A percentile compares a stretch with the other conserved stretches of the same genome.
phyloP scores from a whole-genome alignment of 2,329 filamentous ascomycete species.

The Parasarocladium wereldwijsianum region DNA sequence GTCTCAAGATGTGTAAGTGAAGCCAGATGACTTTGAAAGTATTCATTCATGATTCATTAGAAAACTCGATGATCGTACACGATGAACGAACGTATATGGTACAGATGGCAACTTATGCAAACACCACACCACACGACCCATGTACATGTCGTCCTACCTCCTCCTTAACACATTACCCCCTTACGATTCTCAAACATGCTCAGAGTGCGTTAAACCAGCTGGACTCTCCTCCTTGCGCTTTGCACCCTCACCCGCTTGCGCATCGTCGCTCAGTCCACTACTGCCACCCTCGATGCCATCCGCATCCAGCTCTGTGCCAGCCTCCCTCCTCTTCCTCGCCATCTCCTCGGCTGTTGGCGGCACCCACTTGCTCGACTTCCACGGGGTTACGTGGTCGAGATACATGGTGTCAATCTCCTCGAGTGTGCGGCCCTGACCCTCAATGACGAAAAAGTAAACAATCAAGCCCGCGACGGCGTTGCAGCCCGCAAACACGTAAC shows the following conservation, averaged over 20 bases:
- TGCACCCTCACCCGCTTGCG: neutral
- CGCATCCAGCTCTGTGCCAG: constrained; percentile 22
- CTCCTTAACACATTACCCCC: neutral
- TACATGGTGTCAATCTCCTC: constrained; percentile 77
- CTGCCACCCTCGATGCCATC: constrained; percentile 5
- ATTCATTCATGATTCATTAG: too few species aligned
- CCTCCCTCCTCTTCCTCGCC: constrained; percentile 23
- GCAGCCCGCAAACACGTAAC: constrained; percentile 63
- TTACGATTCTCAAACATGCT: constrained; percentile 2
- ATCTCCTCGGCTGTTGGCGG: constrained; percentile 28
- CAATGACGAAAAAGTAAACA: constrained; percentile 67
- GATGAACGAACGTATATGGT: too few species aligned
- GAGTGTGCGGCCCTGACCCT: constrained; percentile 56
- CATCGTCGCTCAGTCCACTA: constrained; percentile 3
- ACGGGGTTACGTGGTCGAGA: constrained; percentile 46
- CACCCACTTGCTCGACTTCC: constrained; percentile 43
- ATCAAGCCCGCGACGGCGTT: constrained; percentile 48
- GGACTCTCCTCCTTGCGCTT: neutral
- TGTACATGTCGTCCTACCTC: too few species aligned
- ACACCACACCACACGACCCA: too few species aligned
- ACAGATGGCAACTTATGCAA: too few species aligned
- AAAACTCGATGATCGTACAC: too few species aligned
- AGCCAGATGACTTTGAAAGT: too few species aligned
- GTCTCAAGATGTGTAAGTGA: too few species aligned
- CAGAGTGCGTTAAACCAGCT: neutral